Evolutionary conservation across 78 protist genomes (phyloP).

Genomic region (Dictyostelium intermedium): DNA sequence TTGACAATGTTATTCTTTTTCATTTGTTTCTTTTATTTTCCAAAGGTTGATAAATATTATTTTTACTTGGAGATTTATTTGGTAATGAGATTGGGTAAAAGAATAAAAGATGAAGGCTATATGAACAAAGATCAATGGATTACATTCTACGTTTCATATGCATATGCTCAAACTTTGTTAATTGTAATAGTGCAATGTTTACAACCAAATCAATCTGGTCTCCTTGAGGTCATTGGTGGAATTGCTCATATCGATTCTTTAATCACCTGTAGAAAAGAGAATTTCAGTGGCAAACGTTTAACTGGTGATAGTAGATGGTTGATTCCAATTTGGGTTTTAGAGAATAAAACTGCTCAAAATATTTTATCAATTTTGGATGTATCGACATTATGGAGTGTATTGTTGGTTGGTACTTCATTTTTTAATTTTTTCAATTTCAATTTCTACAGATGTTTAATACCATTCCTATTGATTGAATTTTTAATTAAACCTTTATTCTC

Average conservation of each 20-base stretch:
- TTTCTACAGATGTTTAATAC: neutral
- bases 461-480: neutral
- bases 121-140: constrained; percentile 5
- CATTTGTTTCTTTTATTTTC: neutral
- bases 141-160: neutral
- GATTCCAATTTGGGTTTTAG: neutral
- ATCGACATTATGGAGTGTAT: neutral
- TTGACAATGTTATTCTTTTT: neutral
- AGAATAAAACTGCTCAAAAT: neutral
- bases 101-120: neutral
- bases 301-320: neutral
- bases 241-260: neutral
- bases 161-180: neutral
- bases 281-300: neutral
- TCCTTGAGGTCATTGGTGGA: neutral
- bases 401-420: neutral
- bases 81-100: neutral
- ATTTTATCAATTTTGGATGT: constrained; percentile 3
- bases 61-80: neutral
- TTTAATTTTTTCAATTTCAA: neutral
- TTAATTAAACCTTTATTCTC: neutral
- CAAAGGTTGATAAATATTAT: neutral
- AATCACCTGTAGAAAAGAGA: constrained; percentile 14
- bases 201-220: neutral
- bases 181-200: neutral